Evolutionary conservation across 78 protist genomes (phyloP), one percentile per base, ranked within the genome.

Genomic region (Ministeria vibrans): DNA sequence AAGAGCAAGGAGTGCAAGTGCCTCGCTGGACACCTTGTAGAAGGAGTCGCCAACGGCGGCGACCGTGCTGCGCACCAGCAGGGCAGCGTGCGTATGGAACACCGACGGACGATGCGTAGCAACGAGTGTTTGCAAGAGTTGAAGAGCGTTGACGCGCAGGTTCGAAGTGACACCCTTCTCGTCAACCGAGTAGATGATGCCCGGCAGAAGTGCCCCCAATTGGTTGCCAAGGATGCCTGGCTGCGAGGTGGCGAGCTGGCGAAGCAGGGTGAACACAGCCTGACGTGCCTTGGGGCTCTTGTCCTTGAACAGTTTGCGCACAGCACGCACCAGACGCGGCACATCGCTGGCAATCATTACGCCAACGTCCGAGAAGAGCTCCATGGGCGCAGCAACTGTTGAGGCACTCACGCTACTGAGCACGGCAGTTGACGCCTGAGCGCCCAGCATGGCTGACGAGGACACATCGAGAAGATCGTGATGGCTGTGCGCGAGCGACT

Each of bases 131-230:
- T 73, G 46, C 53, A 91, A 59, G 39, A 88, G 80, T 13, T 55
- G 39, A 30, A 93, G 61, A 28, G 90, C 82, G 63, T 93, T 92
- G 43, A 89, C 62, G 59, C 84, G 86, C 30, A 92, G 79, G 63
- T n/a, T 46, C 30, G 77, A n/a, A 34, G 76, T 84, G 43, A 42
- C 49, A 30, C 77, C 75, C 84, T 87, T 82, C 43, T 59, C 79
- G 36, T 27, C 41, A 51, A 86, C 70, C 1, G 91, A 38, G 70
- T 30, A 13, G 28, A 22, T 76, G 34, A 91, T 55, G 49, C 87
- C 92, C 18, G 82, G 69, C 28, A 86, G 30, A 23, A 91, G 45
- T 23, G 46, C 38, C 0, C 25, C 13, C 30, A 91, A 41, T 55
- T 83, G 68, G 20, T 46, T 59, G 0, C 49, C 53, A 4, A 91